phyloP scores from a whole-genome alignment of 2,329 filamentous ascomycete species.

The Ascochyta fabae region DNA sequence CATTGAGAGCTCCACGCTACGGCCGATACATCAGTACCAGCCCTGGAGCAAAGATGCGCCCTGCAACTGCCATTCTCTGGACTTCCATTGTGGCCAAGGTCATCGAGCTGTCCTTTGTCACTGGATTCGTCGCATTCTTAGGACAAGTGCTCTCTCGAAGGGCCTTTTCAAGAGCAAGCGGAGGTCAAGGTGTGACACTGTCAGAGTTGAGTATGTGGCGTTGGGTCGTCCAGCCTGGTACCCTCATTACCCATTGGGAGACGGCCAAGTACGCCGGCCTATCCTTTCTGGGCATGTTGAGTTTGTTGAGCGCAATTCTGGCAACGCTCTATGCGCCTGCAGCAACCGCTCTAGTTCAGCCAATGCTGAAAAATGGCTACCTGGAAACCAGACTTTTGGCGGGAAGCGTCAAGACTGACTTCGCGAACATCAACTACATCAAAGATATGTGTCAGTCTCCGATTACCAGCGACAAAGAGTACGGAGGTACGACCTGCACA shows the following conservation, averaged over 20 bases:
- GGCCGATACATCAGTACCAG: conserved; percentile 61
- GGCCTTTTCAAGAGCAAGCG: conserved; percentile 62
- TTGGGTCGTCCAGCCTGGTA: conserved; percentile 71
- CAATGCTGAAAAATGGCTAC: conserved; percentile 68
- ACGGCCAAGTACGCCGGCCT: conserved; percentile 68
- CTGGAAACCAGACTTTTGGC: conserved; percentile 59
- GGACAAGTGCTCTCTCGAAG: conserved; percentile 77
- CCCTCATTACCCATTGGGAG: conserved; percentile 72
- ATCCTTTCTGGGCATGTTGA: conserved; percentile 69
- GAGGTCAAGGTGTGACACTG: conserved; percentile 70
- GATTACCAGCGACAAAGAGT: conserved; percentile 54
- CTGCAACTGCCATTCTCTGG: conserved; percentile 70
- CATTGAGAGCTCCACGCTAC: conserved; percentile 68
- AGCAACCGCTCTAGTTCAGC: conserved; percentile 75
- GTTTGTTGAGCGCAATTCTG: conserved; percentile 68
- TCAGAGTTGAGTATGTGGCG: conserved; percentile 79
- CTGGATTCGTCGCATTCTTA: conserved; percentile 75
- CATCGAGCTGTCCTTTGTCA: conserved; percentile 79
- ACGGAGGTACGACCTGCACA: conserved; percentile 65
- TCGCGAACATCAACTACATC: conserved; percentile 68
- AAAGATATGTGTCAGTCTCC: conserved; percentile 66
- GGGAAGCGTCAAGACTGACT: conserved; percentile 66
- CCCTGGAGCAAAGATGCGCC: conserved; percentile 57
- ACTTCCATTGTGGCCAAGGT: conserved; percentile 76
- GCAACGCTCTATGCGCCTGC: conserved; percentile 79